Percentiles rank a stretch among this genome's conserved stretches.
These are phyloP conservation scores for Colletotrichum sp. DNA, from an alignment of 2,329 filamentous ascomycete genomes.

Conservation along the genomic window DNA sequence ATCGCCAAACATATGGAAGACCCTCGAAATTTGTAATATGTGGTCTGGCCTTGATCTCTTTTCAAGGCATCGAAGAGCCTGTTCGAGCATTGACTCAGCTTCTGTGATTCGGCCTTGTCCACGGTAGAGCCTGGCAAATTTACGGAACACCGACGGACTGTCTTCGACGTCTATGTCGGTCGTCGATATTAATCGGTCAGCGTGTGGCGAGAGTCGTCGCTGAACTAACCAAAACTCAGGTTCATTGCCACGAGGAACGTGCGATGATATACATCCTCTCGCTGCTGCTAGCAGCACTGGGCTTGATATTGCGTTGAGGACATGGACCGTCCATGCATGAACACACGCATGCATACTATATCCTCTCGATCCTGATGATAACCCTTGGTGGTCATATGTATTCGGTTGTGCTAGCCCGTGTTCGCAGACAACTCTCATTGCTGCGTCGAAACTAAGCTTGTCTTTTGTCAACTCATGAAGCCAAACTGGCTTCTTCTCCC, in stretches of 20 bases:
- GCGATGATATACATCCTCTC: conserved; percentile 9
- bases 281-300: neutral
- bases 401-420: neutral
- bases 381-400: neutral
- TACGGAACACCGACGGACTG: neutral
- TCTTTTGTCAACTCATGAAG: conserved; percentile 24
- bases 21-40: conserved; percentile 10
- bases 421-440: neutral
- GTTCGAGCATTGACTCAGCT: neutral
- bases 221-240: conserved; percentile 18
- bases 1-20: conserved; percentile 22
- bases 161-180: conserved; percentile 29
- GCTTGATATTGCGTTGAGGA: conserved; percentile 26
- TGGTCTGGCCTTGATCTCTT: conserved; percentile 20
- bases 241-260: conserved; percentile 6
- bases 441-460: conserved; percentile 28
- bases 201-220: conserved; percentile 26
- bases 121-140: neutral
- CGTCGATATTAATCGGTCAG: conserved; percentile 19
- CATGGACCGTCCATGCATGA: conserved; percentile 33
- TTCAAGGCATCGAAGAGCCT: conserved; percentile 27
- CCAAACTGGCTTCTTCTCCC: conserved; percentile 23
- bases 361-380: neutral
- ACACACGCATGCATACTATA: conserved; percentile 36
- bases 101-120: neutral